These are phyloP conservation scores for Anastatica hierochuntica DNA, from an alignment of 345 rosid species.

Conservation along the genomic window DNA sequence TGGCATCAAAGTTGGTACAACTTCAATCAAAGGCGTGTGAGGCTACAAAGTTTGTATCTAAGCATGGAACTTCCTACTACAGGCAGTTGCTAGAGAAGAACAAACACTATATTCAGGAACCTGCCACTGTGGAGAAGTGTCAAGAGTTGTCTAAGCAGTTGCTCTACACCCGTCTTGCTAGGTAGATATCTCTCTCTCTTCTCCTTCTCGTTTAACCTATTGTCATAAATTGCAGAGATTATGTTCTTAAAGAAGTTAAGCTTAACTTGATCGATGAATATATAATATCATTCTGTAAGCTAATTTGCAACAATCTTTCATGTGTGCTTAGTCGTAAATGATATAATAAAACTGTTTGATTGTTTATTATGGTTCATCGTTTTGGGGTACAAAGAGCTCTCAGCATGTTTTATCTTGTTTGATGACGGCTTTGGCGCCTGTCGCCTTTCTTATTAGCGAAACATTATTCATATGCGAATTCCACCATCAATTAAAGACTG, in stretches of 20 bases:
- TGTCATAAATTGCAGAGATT: too few relatives aligned
- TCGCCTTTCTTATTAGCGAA: too few relatives aligned
- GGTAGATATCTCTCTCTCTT: slow-evolving; percentile 37
- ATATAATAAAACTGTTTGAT: not conserved
- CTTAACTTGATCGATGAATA: too few relatives aligned
- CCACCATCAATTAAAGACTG: too few relatives aligned
- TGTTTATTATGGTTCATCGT: too few relatives aligned
- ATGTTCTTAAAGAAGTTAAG: too few relatives aligned
- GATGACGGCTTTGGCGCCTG: too few relatives aligned
- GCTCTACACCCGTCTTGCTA: slow-evolving; percentile 80
- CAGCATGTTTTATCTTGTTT: too few relatives aligned
- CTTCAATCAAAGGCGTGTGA: slow-evolving; percentile 66
- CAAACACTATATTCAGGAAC: slow-evolving; percentile 72
- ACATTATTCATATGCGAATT: too few relatives aligned
- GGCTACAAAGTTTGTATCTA: slow-evolving; percentile 53
- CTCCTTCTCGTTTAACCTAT: too few relatives aligned
- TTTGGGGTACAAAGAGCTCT: not conserved
- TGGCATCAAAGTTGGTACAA: slow-evolving; percentile 63
- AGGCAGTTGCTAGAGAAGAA: slow-evolving; percentile 72
- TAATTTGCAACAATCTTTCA: not conserved
- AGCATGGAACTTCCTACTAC: slow-evolving; percentile 68
- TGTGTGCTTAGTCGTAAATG: not conserved
- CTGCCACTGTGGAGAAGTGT: slow-evolving; percentile 70
- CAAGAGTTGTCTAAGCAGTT: slow-evolving; percentile 62
- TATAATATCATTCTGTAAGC: not conserved